phyloP scores from a whole-genome alignment of 306 rosid genomes.

The Senna siamea region DNA sequence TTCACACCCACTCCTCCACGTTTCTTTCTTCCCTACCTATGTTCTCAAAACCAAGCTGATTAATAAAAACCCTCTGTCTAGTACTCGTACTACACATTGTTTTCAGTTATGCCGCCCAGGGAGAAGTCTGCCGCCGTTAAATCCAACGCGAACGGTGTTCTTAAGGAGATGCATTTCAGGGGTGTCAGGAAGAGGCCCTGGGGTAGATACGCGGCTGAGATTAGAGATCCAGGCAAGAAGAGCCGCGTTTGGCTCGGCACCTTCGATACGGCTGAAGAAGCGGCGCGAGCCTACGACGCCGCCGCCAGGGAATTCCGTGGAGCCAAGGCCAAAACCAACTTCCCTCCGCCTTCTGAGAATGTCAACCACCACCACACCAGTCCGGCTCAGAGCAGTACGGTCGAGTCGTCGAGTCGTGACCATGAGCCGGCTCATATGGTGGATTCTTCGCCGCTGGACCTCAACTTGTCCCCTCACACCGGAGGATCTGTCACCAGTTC shows the following conservation, averaged over 20 bases:
- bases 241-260: slow-evolving; percentile 99
- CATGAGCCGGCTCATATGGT: slow-evolving; percentile 51
- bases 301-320: slow-evolving; percentile 95
- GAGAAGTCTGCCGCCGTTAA: slow-evolving; percentile 53
- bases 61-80: neutral
- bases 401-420: slow-evolving; percentile 85
- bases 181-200: slow-evolving; percentile 98
- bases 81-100: no score
- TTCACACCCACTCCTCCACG: neutral
- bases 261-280: slow-evolving; percentile 94
- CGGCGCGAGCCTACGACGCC: slow-evolving; percentile 87
- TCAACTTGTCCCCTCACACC: slow-evolving; percentile 46
- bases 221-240: slow-evolving; percentile 89
- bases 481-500: slow-evolving; percentile 32
- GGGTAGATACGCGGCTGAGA: slow-evolving; percentile 99
- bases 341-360: slow-evolving; percentile 51
- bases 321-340: slow-evolving; percentile 90
- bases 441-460: slow-evolving; percentile 77
- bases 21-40: no score
- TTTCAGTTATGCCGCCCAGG: slow-evolving; percentile 71
- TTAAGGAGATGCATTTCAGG: slow-evolving; percentile 82
- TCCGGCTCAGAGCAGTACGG: slow-evolving; percentile 96
- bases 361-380: slow-evolving; percentile 42
- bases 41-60: neutral
- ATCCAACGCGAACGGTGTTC: slow-evolving; percentile 29